Percentiles rank a stretch among this genome's conserved stretches.
Evolutionary conservation across 2,329 filamentous ascomycete genomes (phyloP).

Genomic region (Fusarium denticulatum): DNA sequence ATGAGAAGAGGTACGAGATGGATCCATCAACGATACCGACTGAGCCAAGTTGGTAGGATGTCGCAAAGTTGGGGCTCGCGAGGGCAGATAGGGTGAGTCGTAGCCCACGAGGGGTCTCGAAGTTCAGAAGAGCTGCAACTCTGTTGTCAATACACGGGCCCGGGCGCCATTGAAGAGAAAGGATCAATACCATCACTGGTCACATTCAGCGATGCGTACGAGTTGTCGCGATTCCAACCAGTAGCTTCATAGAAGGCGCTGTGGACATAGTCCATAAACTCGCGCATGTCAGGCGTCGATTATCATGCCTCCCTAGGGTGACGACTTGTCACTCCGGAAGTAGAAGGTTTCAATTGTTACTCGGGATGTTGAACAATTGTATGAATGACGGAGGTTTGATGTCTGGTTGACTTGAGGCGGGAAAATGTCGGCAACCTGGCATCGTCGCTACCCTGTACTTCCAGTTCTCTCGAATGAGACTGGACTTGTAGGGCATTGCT

Average conservation of each 20-base stretch:
- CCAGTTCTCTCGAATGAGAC: background rate
- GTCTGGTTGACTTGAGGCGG: background rate
- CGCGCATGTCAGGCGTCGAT: slow-evolving; percentile 72
- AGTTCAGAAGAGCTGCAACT: slow-evolving; percentile 80
- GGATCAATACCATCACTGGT: slow-evolving; percentile 75
- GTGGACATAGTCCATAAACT: slow-evolving; percentile 98
- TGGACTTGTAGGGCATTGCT: background rate
- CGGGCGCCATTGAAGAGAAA: background rate
- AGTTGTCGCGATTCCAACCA: slow-evolving; percentile 91
- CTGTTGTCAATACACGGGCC: slow-evolving; percentile 30
- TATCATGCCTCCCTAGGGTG: slow-evolving; percentile 42
- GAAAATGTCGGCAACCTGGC: slow-evolving; percentile 20
- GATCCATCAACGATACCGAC: slow-evolving; percentile 94
- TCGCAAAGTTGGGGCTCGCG: slow-evolving; percentile 91
- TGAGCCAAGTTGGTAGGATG: slow-evolving; percentile 90
- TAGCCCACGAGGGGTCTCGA: slow-evolving; percentile 84
- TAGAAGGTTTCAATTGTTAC: background rate
- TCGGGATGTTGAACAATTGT: background rate
- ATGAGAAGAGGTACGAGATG: slow-evolving; percentile 96
- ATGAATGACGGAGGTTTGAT: background rate
- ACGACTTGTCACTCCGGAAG: slow-evolving; percentile 30
- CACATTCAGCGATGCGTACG: slow-evolving; percentile 85
- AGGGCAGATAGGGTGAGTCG: slow-evolving; percentile 90
- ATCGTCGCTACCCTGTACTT: slow-evolving; percentile 14
- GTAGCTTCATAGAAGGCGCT: slow-evolving; percentile 88